These are phyloP conservation scores for Tubosaeta brunneosetosa DNA, from an alignment of 768 basidiomycete species.

Conservation along the genomic window DNA sequence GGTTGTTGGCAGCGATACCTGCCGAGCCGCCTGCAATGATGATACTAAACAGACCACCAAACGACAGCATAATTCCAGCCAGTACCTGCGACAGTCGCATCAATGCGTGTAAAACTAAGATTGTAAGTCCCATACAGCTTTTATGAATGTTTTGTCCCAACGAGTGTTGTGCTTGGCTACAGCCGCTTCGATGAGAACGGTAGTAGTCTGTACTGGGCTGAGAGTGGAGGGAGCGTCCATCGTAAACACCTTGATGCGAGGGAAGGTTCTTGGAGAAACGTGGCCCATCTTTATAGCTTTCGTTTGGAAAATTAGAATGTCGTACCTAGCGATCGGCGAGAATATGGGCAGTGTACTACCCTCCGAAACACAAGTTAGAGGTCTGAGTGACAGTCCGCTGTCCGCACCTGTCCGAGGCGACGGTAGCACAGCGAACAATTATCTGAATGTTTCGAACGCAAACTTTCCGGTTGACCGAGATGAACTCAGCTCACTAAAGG, in stretches of 20 bases:
- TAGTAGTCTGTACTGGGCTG: constrained; percentile 55
- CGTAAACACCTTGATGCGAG: constrained; percentile 4
- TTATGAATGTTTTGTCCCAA: constrained; percentile 56
- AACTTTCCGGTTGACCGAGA: too few relatives aligned
- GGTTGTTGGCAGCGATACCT: constrained; percentile 47
- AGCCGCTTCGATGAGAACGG: constrained; percentile 50
- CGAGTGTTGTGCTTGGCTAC: constrained; percentile 62
- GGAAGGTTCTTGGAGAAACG: neutral
- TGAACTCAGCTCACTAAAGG: neutral
- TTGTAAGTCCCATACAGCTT: constrained; percentile 49
- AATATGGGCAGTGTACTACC: too few relatives aligned
- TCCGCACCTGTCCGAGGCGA: too few relatives aligned
- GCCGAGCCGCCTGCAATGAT: constrained; percentile 57
- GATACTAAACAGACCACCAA: constrained; percentile 62
- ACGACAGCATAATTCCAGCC: constrained; percentile 71
- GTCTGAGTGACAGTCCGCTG: too few relatives aligned
- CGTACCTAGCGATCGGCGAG: too few relatives aligned
- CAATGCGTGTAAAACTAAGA: neutral
- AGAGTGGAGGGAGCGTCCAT: constrained; percentile 43
- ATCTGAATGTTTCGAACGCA: too few relatives aligned
- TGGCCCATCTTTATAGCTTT: constrained; percentile 17
- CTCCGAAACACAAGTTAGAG: too few relatives aligned
- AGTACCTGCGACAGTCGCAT: constrained; percentile 42
- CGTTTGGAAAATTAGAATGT: too few relatives aligned
- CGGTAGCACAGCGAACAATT: too few relatives aligned